phyloP scores from a whole-genome alignment of 129 eudicot species.

The Escallonia herrerae region DNA sequence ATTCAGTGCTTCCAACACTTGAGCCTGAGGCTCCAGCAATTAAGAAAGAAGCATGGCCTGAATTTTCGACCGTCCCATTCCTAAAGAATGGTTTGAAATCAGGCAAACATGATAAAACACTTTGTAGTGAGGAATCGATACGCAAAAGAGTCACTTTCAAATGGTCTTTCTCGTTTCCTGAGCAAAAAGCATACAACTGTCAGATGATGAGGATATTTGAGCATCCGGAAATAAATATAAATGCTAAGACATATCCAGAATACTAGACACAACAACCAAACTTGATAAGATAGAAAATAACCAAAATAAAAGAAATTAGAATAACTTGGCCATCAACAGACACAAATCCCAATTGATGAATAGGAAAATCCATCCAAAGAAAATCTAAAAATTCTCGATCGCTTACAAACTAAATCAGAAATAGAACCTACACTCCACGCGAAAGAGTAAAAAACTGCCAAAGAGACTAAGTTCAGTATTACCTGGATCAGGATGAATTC shows the following conservation, averaged over 20 bases:
- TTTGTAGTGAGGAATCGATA: slow-evolving; percentile 87
- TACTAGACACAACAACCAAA: neutral
- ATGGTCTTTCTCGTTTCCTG: slow-evolving; percentile 95
- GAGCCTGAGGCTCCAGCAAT: slow-evolving; percentile 94
- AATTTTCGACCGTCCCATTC: slow-evolving; percentile 55
- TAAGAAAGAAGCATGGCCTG: slow-evolving; percentile 35
- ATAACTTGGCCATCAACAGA: neutral
- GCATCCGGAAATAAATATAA: neutral
- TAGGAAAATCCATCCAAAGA: too few relatives aligned
- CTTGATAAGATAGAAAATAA: neutral
- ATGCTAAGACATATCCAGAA: neutral
- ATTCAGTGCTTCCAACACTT: slow-evolving; percentile 56
- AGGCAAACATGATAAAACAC: slow-evolving; percentile 95
- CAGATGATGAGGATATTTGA: neutral
- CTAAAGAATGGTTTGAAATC: slow-evolving; percentile 66
- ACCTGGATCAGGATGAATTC: slow-evolving; percentile 93
- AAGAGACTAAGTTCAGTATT: neutral
- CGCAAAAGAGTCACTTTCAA: slow-evolving; percentile 96
- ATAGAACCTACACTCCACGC: neutral
- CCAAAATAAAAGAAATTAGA: neutral
- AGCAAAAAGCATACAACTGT: slow-evolving; percentile 15
- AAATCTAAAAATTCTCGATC: too few relatives aligned
- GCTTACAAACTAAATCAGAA: too few relatives aligned
- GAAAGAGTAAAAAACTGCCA: neutral
- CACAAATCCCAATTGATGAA: too few relatives aligned